Base-by-base conservation (phyloP, 768 basidiomycete genomes). In the Butyriboletus loyo region DNA sequence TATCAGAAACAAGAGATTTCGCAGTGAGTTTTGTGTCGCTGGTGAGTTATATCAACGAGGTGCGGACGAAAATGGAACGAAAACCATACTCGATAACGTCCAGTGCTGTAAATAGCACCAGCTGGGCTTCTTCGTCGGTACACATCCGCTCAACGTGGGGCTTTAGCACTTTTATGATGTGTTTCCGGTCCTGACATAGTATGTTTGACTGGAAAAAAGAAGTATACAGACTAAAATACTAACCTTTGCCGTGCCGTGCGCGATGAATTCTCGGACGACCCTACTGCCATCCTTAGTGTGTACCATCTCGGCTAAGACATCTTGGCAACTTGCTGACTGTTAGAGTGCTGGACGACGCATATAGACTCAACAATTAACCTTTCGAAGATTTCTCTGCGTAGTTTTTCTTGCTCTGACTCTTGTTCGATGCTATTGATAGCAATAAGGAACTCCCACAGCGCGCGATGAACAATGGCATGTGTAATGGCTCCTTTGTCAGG, bases 221-320 rank as follows among this genome's bases (percentile, higher is more conserved):
- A 32, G n/a, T 14, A 35, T 14, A 30, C 22, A 9, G 14, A 25
- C 24, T 11, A 21, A 5, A 13, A 5, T 21, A 36, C 60, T 66
- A 19, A 86, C 89, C 74, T 97, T 98, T 5, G 94, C 92, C 13
- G 79, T 82, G 5, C 92, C 92, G 39, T 80, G 77, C 0, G 86
- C 90, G 34, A 96, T 77, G 67, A 97, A 89, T 56, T 93, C 86
- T 38, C 94, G 83, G 4, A 89, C 92, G 25, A 81, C 85, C 21
- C 89, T 83, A 53, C 91, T 90, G 19, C 94, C 94, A 60, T 96
- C 90, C 64, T 84, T 92, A 15, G 94, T 98, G 63, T 98, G 94
- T 0, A 94, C 91, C 79, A 96, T 89, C 65, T 97, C 94, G 0
- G 93, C 86, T 7, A 96, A 74, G 19, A 87, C 78, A 37, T 96